Percentiles rank a stretch among this genome's conserved stretches.
These are phyloP conservation scores for Linaria vulgaris DNA, from an alignment of 257 asterid species.

Conservation along the genomic window DNA sequence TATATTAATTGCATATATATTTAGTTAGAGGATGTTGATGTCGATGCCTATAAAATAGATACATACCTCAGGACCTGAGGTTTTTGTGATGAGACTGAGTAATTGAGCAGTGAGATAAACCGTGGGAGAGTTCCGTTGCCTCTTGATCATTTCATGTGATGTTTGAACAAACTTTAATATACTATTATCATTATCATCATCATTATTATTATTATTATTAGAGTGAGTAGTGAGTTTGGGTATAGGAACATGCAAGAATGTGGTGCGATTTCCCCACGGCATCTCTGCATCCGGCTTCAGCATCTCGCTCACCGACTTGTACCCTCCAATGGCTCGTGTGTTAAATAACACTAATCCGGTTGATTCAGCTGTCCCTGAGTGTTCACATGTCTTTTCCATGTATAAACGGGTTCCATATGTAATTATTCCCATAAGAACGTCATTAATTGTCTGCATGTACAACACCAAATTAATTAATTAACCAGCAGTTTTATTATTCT, in stretches of 20 bases:
- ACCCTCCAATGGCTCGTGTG: slow-evolving; percentile 59
- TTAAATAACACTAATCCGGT: slow-evolving; percentile 58
- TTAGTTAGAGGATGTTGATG: neutral
- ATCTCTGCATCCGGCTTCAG: slow-evolving; percentile 45
- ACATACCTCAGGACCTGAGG: slow-evolving; percentile 64
- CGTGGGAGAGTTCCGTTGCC: slow-evolving; percentile 53
- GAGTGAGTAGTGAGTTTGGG: slow-evolving; percentile 37
- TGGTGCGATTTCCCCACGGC: slow-evolving; percentile 71
- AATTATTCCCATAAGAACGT: slow-evolving; percentile 59
- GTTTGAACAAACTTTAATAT: slow-evolving; percentile 35
- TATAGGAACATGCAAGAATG: slow-evolving; percentile 48
- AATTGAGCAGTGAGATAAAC: slow-evolving; percentile 46
- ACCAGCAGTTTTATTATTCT: no score
- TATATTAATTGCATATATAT: neutral
- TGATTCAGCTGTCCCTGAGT: slow-evolving; percentile 31
- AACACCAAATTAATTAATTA: no score
- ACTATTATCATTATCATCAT: no score
- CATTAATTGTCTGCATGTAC: slow-evolving; percentile 72
- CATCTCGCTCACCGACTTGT: slow-evolving; percentile 65
- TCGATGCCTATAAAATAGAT: neutral
- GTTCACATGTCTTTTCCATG: slow-evolving; percentile 41
- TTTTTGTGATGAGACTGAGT: slow-evolving; percentile 38
- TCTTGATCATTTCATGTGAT: slow-evolving; percentile 45
- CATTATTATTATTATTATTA: no score
- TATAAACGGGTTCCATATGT: slow-evolving; percentile 53